Evolutionary conservation across 31 red algal species (phyloP).

Genomic region (Endocladia muricata): DNA sequence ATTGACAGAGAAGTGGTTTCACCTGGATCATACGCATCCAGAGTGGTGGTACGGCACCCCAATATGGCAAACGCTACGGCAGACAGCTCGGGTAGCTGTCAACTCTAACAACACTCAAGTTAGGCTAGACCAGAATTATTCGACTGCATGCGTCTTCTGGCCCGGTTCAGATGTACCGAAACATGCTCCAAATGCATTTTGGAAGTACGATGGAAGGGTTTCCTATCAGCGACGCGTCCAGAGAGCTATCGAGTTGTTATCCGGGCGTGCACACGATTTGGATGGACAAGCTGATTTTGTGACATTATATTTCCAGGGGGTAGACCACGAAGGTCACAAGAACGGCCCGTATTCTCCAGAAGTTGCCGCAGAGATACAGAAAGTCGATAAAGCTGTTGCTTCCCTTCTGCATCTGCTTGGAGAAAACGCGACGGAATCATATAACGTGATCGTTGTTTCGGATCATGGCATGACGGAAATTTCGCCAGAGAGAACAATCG

Average conservation of each 20-base stretch:
- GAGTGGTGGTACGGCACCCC: conserved; percentile 77
- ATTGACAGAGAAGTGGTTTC: conserved; percentile 49
- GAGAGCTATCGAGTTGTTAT: conserved; percentile 42
- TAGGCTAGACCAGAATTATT: conserved; percentile 29
- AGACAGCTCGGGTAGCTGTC: background rate
- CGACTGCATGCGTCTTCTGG: conserved; percentile 69
- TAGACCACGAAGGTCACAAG: conserved; percentile 64
- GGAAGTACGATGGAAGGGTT: conserved; percentile 43
- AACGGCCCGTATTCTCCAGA: conserved; percentile 57
- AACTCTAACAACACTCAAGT: background rate
- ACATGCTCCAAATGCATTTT: conserved; percentile 29
- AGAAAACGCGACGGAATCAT: background rate
- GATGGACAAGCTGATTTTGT: conserved; percentile 40
- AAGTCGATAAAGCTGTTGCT: conserved; percentile 40
- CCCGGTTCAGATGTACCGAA: conserved; percentile 54
- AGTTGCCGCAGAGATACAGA: conserved; percentile 44
- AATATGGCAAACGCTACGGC: conserved; percentile 65
- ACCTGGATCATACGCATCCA: conserved; percentile 17
- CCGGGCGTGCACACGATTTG: conserved; percentile 34
- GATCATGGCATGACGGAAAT: conserved; percentile 85
- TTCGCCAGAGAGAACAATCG: conserved; percentile 25
- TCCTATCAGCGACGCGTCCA: conserved; percentile 33
- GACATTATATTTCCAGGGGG: conserved; percentile 64
- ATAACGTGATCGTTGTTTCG: conserved; percentile 61
- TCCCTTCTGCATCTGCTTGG: conserved; percentile 26